phyloP scores from a whole-genome alignment of 2,329 filamentous ascomycete genomes.

The Pseudogymnoascus sp. region DNA sequence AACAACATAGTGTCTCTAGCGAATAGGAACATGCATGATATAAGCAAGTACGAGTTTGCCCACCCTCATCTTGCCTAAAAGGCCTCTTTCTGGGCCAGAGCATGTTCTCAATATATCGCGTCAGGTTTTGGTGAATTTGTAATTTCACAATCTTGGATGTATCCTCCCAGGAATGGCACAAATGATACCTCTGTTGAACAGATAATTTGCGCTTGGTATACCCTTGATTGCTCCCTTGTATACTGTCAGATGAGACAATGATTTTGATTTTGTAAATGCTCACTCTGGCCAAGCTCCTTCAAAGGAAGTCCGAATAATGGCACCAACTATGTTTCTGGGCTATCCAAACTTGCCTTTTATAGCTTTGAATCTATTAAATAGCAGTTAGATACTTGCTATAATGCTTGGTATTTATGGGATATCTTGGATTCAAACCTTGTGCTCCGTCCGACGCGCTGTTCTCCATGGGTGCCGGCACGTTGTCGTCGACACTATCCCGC shows the following conservation, averaged over 20 bases:
- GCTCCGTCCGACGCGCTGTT: background rate
- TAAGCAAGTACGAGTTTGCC: conserved; percentile 2
- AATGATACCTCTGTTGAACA: background rate
- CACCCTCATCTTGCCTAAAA: background rate
- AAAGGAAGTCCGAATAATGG: background rate
- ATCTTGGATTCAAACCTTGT: background rate
- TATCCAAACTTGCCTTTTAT: background rate
- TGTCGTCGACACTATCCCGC: background rate
- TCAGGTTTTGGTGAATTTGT: background rate
- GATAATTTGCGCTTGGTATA: background rate
- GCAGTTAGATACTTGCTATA: background rate
- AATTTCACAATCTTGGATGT: background rate
- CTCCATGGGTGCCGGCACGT: background rate
- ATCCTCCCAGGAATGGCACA: background rate
- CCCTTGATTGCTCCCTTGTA: background rate
- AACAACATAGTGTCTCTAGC: conserved; percentile 3
- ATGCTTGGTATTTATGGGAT: background rate
- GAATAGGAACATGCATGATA: conserved; percentile 4
- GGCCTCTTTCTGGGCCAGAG: background rate
- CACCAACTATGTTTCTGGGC: background rate
- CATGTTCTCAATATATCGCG: background rate
- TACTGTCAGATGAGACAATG: background rate
- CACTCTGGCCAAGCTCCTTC: background rate
- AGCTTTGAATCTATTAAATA: background rate
- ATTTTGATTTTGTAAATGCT: background rate